phyloP scores from a whole-genome alignment of 176 grass and related monocot species.

The Paspalum notatum region DNA sequence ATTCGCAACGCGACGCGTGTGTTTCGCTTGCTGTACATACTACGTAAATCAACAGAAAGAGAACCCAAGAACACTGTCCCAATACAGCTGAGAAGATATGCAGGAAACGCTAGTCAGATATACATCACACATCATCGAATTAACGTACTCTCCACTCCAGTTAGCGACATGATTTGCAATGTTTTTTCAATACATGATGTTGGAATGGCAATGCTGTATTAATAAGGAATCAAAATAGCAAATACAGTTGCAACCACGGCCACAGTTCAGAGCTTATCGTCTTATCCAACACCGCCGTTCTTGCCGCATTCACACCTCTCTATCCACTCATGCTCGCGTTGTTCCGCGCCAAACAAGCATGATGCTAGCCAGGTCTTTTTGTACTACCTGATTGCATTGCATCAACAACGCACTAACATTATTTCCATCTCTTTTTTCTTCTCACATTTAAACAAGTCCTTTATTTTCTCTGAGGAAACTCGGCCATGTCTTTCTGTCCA shows the following conservation, averaged over 20 bases:
- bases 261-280: conserved; percentile 44
- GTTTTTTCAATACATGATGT: background rate
- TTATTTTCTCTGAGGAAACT: background rate
- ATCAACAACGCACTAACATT: background rate
- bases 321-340: too few species aligned
- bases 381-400: background rate
- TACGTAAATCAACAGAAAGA: too few species aligned
- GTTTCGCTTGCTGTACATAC: too few species aligned
- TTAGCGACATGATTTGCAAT: background rate
- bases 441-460: background rate
- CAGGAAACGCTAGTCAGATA: background rate
- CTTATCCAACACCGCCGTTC: conserved; percentile 36
- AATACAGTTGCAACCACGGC: background rate
- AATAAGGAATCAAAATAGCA: background rate
- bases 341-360: background rate
- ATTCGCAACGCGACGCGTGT: too few species aligned
- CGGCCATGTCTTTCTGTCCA: background rate
- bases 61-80: too few species aligned
- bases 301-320: conserved; percentile 32
- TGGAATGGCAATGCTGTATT: background rate
- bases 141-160: background rate
- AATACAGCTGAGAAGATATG: too few species aligned
- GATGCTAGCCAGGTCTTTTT: background rate
- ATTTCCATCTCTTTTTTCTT: background rate
- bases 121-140: background rate